phyloP scores from a whole-genome alignment of 768 basidiomycete species.

The Lactifluus subvellereus region DNA sequence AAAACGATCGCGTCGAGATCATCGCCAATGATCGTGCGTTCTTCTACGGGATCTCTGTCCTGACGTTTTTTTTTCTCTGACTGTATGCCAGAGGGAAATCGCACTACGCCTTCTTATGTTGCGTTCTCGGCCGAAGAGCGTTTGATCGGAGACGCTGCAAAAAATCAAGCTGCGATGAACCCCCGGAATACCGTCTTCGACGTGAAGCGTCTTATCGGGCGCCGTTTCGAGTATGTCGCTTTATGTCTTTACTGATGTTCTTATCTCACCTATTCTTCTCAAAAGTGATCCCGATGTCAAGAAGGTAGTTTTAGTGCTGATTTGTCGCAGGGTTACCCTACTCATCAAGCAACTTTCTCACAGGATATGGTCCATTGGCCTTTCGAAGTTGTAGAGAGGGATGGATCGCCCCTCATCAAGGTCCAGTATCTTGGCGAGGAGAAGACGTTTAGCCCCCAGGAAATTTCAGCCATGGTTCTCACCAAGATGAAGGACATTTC shows the following conservation, averaged over 20 bases:
- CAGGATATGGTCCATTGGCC: constrained; percentile 98
- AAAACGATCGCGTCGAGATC: constrained; percentile 99
- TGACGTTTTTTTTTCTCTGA: constrained; percentile 6
- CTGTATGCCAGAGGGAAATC: constrained; percentile 75
- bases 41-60: constrained; percentile 2
- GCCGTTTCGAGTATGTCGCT: constrained; percentile 78
- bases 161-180: constrained; percentile 99
- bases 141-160: constrained; percentile 97
- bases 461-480: constrained; percentile 99
- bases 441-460: constrained; percentile 96
- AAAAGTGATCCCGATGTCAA: constrained; percentile 89
- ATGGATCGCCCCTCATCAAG: constrained; percentile 95
- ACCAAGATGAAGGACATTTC: constrained; percentile 99
- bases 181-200: constrained; percentile 98
- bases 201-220: constrained; percentile 97
- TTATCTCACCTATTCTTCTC: constrained; percentile 18
- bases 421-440: constrained; percentile 93
- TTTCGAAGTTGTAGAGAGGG: constrained; percentile 93
- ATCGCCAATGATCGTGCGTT: constrained; percentile 91
- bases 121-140: constrained; percentile 96
- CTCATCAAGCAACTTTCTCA: constrained; percentile 5
- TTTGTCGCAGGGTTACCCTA: not conserved
- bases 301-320: constrained; percentile 48
- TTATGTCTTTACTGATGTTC: constrained; percentile 3
- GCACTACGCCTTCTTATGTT: constrained; percentile 98